Percentiles rank a stretch among this genome's conserved stretches.
Conservation (phyloP, 2,329 filamentous ascomycete genomes). For the Arthrobotrys entomopaga region DNA sequence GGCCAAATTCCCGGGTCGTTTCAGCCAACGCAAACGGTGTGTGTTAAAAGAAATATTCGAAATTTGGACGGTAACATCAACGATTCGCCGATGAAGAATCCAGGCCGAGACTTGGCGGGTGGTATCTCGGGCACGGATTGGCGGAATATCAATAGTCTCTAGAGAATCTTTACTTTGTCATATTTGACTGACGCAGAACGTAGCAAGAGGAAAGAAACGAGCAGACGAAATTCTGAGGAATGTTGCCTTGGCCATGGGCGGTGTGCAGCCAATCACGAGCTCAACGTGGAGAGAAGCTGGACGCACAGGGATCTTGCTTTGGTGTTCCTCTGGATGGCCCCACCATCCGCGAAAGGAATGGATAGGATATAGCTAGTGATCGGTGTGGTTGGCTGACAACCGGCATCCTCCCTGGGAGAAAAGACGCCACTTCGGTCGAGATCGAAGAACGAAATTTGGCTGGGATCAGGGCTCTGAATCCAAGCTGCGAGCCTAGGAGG, state of each 20-base stretch:
- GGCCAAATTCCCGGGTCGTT: slow-evolving; percentile 23
- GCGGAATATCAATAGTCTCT: slow-evolving; percentile 31
- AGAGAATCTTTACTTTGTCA: slow-evolving; percentile 43
- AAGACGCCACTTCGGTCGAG: slow-evolving; percentile 54
- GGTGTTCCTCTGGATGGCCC: slow-evolving; percentile 40
- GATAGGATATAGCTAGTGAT: slow-evolving; percentile 33
- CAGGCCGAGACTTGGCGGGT: slow-evolving; percentile 39
- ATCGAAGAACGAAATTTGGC: slow-evolving; percentile 49
- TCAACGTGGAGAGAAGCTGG: slow-evolving; percentile 51
- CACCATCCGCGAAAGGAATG: slow-evolving; percentile 53
- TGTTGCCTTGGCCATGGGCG: slow-evolving; percentile 42
- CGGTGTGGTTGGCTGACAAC: slow-evolving; percentile 53
- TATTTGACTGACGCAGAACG: slow-evolving; percentile 30
- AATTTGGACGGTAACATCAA: slow-evolving; percentile 25
- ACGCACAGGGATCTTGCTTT: slow-evolving; percentile 43
- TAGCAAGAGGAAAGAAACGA: slow-evolving; percentile 21
- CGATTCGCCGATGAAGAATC: slow-evolving; percentile 14
- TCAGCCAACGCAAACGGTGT: slow-evolving; percentile 37
- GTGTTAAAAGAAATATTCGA: too few species aligned
- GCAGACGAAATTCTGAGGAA: slow-evolving; percentile 41
- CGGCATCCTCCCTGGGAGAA: slow-evolving; percentile 41
- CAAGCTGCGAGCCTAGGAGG: neutral
- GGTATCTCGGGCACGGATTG: slow-evolving; percentile 17
- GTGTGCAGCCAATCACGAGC: slow-evolving; percentile 55
- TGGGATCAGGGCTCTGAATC: slow-evolving; percentile 24